These are phyloP conservation scores for Sphagnum contortum DNA, from an alignment of 225 moss, liverwort and hornwort genomes.

Conservation along the genomic window DNA sequence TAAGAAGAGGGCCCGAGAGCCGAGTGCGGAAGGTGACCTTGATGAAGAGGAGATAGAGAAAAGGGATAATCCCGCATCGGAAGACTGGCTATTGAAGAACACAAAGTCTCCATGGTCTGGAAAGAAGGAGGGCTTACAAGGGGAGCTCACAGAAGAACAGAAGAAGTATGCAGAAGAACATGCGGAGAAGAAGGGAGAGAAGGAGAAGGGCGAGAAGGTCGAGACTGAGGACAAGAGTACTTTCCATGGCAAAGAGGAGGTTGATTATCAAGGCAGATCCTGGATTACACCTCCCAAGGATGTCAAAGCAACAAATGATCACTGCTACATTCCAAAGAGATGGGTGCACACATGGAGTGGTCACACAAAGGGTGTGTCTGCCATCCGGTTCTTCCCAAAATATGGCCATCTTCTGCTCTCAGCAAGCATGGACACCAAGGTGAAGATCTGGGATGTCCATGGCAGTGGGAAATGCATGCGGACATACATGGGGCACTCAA, in stretches of 20 bases:
- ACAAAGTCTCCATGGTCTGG: conserved; percentile 91
- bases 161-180: conserved; percentile 65
- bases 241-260: conserved; percentile 94
- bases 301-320: conserved; percentile 85
- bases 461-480: conserved; percentile 97
- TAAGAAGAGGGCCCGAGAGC: conserved; percentile 43
- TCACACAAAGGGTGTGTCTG: conserved; percentile 88
- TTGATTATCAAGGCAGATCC: conserved; percentile 90
- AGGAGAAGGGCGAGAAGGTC: conserved; percentile 70
- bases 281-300: conserved; percentile 96
- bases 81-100: conserved; percentile 77
- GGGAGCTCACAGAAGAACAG: conserved; percentile 90
- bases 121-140: conserved; percentile 64
- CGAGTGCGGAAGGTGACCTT: conserved; percentile 20
- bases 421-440: conserved; percentile 96
- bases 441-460: conserved; percentile 99
- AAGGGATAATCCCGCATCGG: conserved; percentile 62
- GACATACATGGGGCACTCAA: conserved; percentile 94
- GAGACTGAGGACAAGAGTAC: conserved; percentile 83
- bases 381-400: conserved; percentile 87
- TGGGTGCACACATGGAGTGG: conserved; percentile 98
- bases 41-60: conserved; percentile 58
- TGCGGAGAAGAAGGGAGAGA: conserved; percentile 72
- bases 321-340: conserved; percentile 95
- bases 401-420: conserved; percentile 89